A percentile compares a stretch with the other conserved stretches of the same genome.
phyloP scores from a whole-genome alignment of 2,329 filamentous ascomycete species.

The Fusarium sororula region DNA sequence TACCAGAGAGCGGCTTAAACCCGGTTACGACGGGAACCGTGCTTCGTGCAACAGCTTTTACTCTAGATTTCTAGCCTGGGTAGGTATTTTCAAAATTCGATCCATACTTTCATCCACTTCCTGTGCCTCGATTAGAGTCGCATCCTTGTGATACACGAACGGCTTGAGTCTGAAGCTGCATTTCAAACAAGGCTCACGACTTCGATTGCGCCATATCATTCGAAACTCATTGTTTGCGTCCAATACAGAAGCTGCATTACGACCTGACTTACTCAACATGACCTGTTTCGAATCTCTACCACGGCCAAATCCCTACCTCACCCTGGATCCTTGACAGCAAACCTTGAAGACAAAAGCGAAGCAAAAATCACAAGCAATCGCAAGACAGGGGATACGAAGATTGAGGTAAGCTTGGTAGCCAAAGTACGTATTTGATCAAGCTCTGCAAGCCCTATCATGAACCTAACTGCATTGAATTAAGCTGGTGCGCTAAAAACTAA shows the following conservation, averaged over 20 bases:
- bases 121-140: constrained; percentile 33
- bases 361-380: constrained; percentile 13
- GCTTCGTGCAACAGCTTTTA: constrained; percentile 22
- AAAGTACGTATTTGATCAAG: constrained; percentile 8
- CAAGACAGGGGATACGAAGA: constrained; percentile 30
- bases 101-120: constrained; percentile 38
- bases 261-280: background rate
- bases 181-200: constrained; percentile 5
- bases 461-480: constrained; percentile 19
- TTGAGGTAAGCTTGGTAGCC: constrained; percentile 13
- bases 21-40: constrained; percentile 25
- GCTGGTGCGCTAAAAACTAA: constrained; percentile 9
- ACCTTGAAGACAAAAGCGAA: constrained; percentile 28
- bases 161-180: constrained; percentile 7
- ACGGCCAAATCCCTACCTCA: background rate
- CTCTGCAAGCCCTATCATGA: constrained; percentile 13
- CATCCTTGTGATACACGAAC: constrained; percentile 23
- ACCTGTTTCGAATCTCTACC: background rate
- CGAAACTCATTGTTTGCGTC: background rate
- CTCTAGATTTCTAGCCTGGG: background rate
- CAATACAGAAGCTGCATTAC: background rate
- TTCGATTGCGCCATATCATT: constrained; percentile 1
- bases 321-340: background rate
- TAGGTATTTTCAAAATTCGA: constrained; percentile 35
- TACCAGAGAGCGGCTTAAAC: constrained; percentile 22